These are phyloP conservation scores for Chaetomiaceae sp. DNA, from an alignment of 2,329 filamentous ascomycete species.

Conservation along the genomic window DNA sequence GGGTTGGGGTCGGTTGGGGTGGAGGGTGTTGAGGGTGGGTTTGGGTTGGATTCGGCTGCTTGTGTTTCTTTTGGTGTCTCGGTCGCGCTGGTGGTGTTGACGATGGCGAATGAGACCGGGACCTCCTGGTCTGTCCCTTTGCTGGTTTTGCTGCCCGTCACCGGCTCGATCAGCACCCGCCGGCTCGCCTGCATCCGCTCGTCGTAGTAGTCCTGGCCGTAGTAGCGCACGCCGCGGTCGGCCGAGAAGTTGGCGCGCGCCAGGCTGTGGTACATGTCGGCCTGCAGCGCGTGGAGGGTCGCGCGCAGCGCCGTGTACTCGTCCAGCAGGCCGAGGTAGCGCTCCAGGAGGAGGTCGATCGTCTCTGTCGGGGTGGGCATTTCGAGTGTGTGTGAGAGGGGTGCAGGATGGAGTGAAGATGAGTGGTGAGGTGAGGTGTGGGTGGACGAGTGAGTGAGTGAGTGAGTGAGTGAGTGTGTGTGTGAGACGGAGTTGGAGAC, in stretches of 20 bases:
- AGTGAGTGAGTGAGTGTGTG: no score
- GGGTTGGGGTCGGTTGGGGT: no score
- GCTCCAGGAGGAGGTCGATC: conserved; percentile 60
- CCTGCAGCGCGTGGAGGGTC: conserved; percentile 50
- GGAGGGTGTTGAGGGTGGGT: no score
- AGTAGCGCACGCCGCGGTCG: conserved; percentile 53
- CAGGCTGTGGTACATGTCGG: conserved; percentile 53
- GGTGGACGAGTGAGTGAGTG: no score
- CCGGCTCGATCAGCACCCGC: conserved; percentile 33
- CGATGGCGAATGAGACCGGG: no score
- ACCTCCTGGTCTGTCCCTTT: neutral
- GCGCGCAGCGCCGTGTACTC: conserved; percentile 58
- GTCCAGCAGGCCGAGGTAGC: conserved; percentile 62
- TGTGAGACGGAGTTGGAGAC: no score
- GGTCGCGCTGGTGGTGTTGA: no score
- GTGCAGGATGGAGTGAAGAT: neutral
- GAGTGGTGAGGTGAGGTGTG: conserved; percentile 26
- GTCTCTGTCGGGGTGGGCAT: conserved; percentile 27
- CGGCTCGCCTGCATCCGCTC: conserved; percentile 63
- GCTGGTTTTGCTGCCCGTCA: neutral
- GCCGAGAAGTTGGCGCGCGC: conserved; percentile 72
- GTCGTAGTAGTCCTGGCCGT: conserved; percentile 68
- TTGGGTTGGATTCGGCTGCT: no score
- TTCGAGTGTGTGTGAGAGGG: no score
- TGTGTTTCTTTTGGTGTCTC: no score